Evolutionary conservation across 441 rosid species (phyloP), one percentile per base, ranked within the genome.

Genomic region (Raphanus hybrid): DNA sequence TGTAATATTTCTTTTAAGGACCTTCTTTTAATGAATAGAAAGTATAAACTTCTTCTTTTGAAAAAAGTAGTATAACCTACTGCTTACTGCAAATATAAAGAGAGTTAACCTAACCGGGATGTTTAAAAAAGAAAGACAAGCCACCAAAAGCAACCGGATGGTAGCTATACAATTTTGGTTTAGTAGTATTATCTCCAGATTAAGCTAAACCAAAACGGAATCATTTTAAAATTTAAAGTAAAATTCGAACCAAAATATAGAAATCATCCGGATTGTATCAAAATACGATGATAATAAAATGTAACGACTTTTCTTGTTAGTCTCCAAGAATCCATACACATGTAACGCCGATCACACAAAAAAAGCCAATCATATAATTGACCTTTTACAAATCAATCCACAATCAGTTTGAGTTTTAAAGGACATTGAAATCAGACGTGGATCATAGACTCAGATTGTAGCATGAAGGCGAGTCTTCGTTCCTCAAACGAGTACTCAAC

Each of bases 401-500:
- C 69, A 66, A 7, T 48, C 76, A 71, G 23, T 45, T 78, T 57
- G 69, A 78, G 76, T 72, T 78, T 65, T 4, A 34, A 66, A 23
- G 20, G 23, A 48, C 55, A 48, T 48, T 70, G 4, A 73, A 16
- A 66, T 87, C 85, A 85, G 80, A 85, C 92, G 59, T 82, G 86
- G 77, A 84, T 78, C 67, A 85, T 59, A 11, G 91, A 78, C 77
- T 83, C 85, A 10, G 85, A 68, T 20, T 90, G 90, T 82, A 86
- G 80, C 80, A 89, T 71, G 70, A 86, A 88, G 18, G 96, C 98
- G n/a, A 90, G 91, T 82, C 98, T 85, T 83, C 82, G 82, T 84
- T 94, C 99, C 85, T 94, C 97, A 7, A 92, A 91, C 1, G 99
- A 90, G 69, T 88, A 89, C 66, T 91, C 99, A 26, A 83, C 81